Evolutionary conservation across 495 filamentous ascomycete species (phyloP).

Genomic region (Penicillium cosmopolitanum): DNA sequence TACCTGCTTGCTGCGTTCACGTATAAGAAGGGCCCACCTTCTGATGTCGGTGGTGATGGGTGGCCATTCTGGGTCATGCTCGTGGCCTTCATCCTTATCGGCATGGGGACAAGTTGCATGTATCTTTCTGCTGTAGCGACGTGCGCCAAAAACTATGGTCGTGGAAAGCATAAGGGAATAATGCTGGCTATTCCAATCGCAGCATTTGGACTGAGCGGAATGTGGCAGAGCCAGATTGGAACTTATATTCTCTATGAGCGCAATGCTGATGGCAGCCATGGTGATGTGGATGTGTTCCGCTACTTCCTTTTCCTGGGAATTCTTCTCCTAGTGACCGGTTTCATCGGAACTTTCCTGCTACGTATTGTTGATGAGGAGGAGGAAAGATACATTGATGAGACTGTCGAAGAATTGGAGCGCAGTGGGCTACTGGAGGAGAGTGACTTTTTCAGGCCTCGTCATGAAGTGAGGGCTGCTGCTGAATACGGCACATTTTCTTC

Average conservation of each 20-base stretch:
- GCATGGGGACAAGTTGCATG: conserved; percentile 81
- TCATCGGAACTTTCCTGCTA: conserved; percentile 74
- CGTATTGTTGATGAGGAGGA: conserved; percentile 65
- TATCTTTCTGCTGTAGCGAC: conserved; percentile 88
- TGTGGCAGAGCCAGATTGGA: conserved; percentile 93
- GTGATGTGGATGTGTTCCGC: conserved; percentile 82
- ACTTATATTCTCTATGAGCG: conserved; percentile 74
- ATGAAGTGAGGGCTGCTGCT: conserved; percentile 36
- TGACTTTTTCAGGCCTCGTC: conserved; percentile 58
- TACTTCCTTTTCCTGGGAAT: conserved; percentile 84
- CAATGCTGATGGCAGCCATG: conserved; percentile 60
- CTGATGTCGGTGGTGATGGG: conserved; percentile 57
- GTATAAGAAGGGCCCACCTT: conserved; percentile 66
- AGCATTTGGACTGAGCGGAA: conserved; percentile 85
- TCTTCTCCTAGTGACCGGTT: conserved; percentile 66
- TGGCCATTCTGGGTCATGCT: conserved; percentile 85
- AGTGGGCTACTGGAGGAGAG: conserved; percentile 80
- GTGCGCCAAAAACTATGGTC: conserved; percentile 95
- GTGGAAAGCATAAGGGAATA: conserved; percentile 82
- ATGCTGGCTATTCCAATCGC: conserved; percentile 91
- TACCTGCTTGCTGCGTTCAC: conserved; percentile 83
- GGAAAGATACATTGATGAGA: conserved; percentile 79
- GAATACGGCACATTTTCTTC: conserved; percentile 58
- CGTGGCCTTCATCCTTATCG: conserved; percentile 76
- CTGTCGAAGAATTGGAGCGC: conserved; percentile 80